phyloP scores from a whole-genome alignment of 116 monocot species.

The Trichopus zeylanicus region DNA sequence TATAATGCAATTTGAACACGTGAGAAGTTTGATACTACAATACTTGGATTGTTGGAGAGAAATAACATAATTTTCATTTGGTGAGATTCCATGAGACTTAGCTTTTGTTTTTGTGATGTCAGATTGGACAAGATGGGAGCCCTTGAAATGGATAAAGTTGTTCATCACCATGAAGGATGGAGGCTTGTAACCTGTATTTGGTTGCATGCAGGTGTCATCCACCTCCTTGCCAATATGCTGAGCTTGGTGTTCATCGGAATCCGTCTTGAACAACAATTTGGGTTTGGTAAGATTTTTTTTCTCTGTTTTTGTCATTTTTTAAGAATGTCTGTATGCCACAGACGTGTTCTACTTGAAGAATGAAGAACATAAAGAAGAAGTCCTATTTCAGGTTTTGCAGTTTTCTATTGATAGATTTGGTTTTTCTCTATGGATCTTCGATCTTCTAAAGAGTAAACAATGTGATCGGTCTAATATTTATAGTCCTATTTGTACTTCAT shows the following conservation, averaged over 20 bases:
- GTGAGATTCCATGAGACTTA: too few relatives aligned
- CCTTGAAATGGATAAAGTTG: slow-evolving; percentile 50
- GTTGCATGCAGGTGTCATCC: slow-evolving; percentile 69
- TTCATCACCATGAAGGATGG: slow-evolving; percentile 64
- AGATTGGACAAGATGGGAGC: slow-evolving; percentile 63
- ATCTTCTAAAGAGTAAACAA: neutral
- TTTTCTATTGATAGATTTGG: too few relatives aligned
- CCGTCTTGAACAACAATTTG: slow-evolving; percentile 70
- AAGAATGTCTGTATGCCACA: too few relatives aligned
- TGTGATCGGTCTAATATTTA: too few relatives aligned
- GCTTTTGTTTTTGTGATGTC: neutral
- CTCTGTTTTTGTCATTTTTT: neutral
- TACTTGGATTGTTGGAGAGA: too few relatives aligned
- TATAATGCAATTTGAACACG: too few relatives aligned
- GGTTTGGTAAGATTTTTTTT: slow-evolving; percentile 35
- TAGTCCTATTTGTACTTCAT: neutral
- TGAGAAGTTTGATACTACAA: too few relatives aligned
- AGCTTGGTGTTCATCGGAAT: slow-evolving; percentile 58
- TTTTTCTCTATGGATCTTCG: neutral
- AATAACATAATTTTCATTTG: too few relatives aligned
- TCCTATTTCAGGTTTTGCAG: too few relatives aligned
- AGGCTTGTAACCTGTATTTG: slow-evolving; percentile 61
- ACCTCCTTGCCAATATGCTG: slow-evolving; percentile 55
- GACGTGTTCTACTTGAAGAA: too few relatives aligned
- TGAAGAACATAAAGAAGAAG: too few relatives aligned